Conservation (phyloP, 1,284 basidiomycete genomes). For the Polyporus tsugae region DNA sequence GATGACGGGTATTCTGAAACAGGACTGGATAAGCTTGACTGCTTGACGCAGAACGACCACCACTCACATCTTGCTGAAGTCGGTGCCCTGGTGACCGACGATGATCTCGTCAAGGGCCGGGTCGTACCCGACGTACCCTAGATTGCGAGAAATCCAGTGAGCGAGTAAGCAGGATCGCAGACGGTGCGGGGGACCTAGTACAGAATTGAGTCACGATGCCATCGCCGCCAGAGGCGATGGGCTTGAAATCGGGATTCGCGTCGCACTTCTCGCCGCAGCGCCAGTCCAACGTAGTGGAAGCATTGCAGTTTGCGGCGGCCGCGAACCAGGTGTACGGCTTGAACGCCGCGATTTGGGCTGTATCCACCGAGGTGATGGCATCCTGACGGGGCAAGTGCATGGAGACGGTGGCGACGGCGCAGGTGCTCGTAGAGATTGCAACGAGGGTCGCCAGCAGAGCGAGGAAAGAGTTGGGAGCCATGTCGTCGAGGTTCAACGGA, state of each 20-base stretch:
- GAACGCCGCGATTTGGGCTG: constrained; percentile 53
- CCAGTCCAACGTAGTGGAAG: constrained; percentile 57
- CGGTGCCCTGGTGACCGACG: constrained; percentile 21
- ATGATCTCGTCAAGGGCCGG: constrained; percentile 18
- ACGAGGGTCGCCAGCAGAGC: neutral
- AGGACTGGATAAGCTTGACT: neutral
- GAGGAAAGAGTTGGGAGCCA: neutral
- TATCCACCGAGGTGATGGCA: constrained; percentile 47
- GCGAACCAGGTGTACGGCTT: constrained; percentile 64
- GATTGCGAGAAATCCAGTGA: neutral
- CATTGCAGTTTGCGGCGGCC: constrained; percentile 58
- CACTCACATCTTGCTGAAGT: constrained; percentile 16
- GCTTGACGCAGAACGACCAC: neutral
- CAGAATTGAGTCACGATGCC: constrained; percentile 18
- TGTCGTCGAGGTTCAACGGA: neutral
- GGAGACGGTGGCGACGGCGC: neutral
- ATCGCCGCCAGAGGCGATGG: constrained; percentile 19
- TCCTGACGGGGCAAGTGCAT: neutral
- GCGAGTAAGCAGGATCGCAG: neutral
- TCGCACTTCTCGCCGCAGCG: constrained; percentile 62
- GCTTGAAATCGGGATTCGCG: constrained; percentile 48
- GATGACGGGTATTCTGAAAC: constrained; percentile 35
- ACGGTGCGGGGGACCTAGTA: neutral
- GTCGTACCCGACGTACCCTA: constrained; percentile 26
- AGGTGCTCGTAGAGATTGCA: neutral